Evolutionary conservation across 768 basidiomycete genomes (phyloP).

Genomic region (Lentinula boryana): DNA sequence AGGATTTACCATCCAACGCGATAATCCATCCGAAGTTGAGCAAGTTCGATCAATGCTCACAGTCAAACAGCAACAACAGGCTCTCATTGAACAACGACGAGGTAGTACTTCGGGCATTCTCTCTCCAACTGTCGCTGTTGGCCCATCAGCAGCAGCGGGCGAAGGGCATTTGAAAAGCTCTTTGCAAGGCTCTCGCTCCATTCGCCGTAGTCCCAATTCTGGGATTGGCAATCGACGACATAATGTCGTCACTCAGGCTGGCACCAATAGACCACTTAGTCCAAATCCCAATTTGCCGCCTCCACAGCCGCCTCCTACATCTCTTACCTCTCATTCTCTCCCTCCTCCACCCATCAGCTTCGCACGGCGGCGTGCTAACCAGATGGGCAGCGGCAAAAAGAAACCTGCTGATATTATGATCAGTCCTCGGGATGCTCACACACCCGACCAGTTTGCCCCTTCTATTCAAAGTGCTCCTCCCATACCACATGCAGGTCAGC

Average conservation of each 20-base stretch:
- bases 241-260: constrained; percentile 14
- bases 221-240: constrained; percentile 21
- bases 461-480: constrained; percentile 77
- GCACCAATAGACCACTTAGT: constrained; percentile 25
- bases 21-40: constrained; percentile 54
- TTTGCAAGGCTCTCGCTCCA: constrained; percentile 16
- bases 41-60: constrained; percentile 57
- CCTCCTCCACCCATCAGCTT: constrained; percentile 74
- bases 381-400: constrained; percentile 48
- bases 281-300: constrained; percentile 20
- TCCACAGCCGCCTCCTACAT: constrained; percentile 19
- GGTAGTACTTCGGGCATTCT: constrained; percentile 45
- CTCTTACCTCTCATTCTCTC: constrained; percentile 33
- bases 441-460: constrained; percentile 52
- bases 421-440: constrained; percentile 56
- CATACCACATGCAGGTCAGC: constrained; percentile 42
- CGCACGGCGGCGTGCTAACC: constrained; percentile 65
- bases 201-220: constrained; percentile 34
- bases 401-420: constrained; percentile 80
- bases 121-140: constrained; percentile 22
- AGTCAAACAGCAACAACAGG: constrained; percentile 68
- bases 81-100: constrained; percentile 63
- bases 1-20: constrained; percentile 50
- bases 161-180: constrained; percentile 21
- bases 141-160: constrained; percentile 19